Base-by-base conservation (phyloP, 2,329 filamentous ascomycete genomes). In the Mycosphaerella arachidis region DNA sequence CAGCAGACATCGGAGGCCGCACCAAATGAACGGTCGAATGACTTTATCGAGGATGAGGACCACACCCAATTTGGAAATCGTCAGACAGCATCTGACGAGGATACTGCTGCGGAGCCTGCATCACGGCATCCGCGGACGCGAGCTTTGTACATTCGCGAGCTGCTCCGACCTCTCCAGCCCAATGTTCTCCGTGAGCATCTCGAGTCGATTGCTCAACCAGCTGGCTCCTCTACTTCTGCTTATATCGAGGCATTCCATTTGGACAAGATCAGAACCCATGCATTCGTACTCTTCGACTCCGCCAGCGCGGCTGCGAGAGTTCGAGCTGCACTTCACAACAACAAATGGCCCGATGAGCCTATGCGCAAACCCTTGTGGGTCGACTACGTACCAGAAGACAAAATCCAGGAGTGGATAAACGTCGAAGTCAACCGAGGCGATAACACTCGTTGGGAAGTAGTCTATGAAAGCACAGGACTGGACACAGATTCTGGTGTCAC, bases 201-300 rank as follows among this genome's bases (percentile, higher is more conserved):
- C 4, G 72, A 84, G 48, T 77, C 82, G 6, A 82, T 97, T 45
- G 90, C 91, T 1, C 81, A 86, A 3, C 77, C 77, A 29, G 55
- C 61, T 4, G 56, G 37, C 29, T 54, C 58, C 29, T 54, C 58
- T 24, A 73, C 77, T 20, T 73, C 80, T 53, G 73, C 63, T 5
- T 56, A 60, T 6, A 79, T 96, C 43, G 75, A 82, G 20, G 78
- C 84, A 29, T 91, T 95, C 70, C 91, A 90, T 71, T 81, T 97
- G 43, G 93, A 97, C 72, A 81, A 82, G 33, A 90, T 97, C 69
- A 88, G 90, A 64, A 95, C 92, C 0, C 94, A 99, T 73, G 91
- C 91, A 8, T 90, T 97, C 70, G 88, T 88, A 40, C 78, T 84
- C 27, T 93, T 97, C 72, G 78, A 80, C 48, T 87, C 81, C 50